Conservation (phyloP, 768 basidiomycete species). For the Phylloporus arenicola region DNA sequence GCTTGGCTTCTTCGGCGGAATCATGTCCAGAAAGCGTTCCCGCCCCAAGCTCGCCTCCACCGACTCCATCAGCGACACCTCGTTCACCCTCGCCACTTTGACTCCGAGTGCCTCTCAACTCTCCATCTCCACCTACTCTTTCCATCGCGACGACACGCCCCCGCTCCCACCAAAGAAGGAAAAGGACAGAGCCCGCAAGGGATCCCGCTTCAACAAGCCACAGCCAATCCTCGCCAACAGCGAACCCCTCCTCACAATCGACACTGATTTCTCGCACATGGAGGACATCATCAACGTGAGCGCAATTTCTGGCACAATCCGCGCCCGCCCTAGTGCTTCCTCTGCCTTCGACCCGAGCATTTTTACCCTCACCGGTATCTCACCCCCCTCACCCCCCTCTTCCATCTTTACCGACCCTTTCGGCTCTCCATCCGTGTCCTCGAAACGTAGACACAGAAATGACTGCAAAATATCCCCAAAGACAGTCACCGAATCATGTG, state of each 20-base stretch:
- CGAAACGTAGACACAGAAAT: conserved; percentile 23
- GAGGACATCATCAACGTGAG: conserved; percentile 68
- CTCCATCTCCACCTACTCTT: conserved; percentile 19
- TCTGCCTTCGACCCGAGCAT: conserved; percentile 25
- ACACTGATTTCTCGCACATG: conserved; percentile 50
- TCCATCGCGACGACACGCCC: conserved; percentile 4
- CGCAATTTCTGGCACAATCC: conserved; percentile 6
- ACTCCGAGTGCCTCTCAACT: conserved; percentile 33
- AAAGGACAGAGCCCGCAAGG: conserved; percentile 15
- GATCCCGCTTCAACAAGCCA: conserved; percentile 21
- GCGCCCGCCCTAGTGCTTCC: conserved; percentile 17
- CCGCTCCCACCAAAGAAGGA: conserved; percentile 25
- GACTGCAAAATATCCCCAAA: conserved; percentile 51
- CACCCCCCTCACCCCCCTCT: conserved; percentile 29
- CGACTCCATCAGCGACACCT: conserved; percentile 24
- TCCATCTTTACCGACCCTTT: conserved; percentile 37
- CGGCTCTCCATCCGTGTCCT: conserved; percentile 13
- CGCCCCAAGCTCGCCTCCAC: conserved; percentile 37
- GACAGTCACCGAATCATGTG: conserved; percentile 21
- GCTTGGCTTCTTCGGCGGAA: conserved; percentile 36
- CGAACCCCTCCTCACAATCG: conserved; percentile 18
- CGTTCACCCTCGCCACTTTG: conserved; percentile 33
- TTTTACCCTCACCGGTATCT: conserved; percentile 33
- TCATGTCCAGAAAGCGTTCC: conserved; percentile 37
- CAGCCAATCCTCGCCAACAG: conserved; percentile 23